Conservation (phyloP, 2,329 filamentous ascomycete species). For the Fusarium sublunatum region DNA sequence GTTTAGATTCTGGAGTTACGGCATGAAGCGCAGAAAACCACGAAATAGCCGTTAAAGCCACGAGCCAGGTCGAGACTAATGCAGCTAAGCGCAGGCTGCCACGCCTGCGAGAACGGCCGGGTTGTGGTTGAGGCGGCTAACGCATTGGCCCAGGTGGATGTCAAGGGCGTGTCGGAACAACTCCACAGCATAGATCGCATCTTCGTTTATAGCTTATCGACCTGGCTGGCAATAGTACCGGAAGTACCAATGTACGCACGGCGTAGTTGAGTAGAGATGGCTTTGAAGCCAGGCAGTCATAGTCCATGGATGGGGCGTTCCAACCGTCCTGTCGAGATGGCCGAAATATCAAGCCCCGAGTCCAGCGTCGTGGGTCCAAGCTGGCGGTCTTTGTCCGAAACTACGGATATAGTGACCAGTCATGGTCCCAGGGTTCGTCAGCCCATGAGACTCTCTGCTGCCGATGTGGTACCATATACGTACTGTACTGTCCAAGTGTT, state of each 20-base stretch:
- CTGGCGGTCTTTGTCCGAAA: constrained; percentile 39
- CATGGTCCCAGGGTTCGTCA: constrained; percentile 43
- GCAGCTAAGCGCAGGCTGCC: constrained; percentile 13
- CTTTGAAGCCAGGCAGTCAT: constrained; percentile 12
- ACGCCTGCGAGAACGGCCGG: constrained; percentile 19
- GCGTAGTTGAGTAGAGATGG: not conserved
- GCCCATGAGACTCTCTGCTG: constrained; percentile 30
- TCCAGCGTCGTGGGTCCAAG: constrained; percentile 31
- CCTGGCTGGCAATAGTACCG: constrained; percentile 2
- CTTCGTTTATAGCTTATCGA: constrained; percentile 22
- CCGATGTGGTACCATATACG: constrained; percentile 2
- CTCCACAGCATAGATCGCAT: constrained; percentile 13
- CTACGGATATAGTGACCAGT: constrained; percentile 36
- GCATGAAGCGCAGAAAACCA: constrained; percentile 5
- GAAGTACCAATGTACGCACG: not conserved
- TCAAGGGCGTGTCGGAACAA: constrained; percentile 21
- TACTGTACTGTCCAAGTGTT: not conserved
- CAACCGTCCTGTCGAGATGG: constrained; percentile 25
- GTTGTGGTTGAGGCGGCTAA: constrained; percentile 36
- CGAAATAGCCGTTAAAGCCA: constrained; percentile 15
- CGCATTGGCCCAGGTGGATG: constrained; percentile 12
- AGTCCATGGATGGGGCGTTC: constrained; percentile 37
- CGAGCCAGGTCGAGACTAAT: constrained; percentile 1
- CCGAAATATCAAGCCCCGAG: constrained; percentile 31
- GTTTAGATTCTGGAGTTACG: not conserved